Conservation (phyloP, 1,284 basidiomycete species). For the Ganoderma sp. region DNA sequence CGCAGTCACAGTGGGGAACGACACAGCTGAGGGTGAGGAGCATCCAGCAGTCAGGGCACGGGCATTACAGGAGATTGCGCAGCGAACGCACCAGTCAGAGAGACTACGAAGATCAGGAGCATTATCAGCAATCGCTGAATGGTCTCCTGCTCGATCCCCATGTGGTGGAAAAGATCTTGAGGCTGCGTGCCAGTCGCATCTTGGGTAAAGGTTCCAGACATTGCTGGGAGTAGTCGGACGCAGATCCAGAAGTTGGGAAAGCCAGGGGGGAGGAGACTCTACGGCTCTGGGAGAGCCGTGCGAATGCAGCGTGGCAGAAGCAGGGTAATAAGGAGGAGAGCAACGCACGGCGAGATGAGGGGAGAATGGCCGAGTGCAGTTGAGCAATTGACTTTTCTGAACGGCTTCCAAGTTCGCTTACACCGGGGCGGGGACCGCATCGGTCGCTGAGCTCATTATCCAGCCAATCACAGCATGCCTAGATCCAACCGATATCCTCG, state of each 20-base stretch:
- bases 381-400: not conserved
- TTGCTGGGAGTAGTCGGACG: not conserved
- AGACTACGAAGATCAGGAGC: conserved; percentile 44
- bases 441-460: conserved; percentile 4
- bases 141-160: conserved; percentile 17
- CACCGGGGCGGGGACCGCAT: conserved; percentile 2
- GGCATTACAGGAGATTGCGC: not conserved
- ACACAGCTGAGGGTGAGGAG: conserved; percentile 54
- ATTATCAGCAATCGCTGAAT: conserved; percentile 35
- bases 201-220: conserved; percentile 3
- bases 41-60: not conserved
- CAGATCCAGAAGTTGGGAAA: not conserved
- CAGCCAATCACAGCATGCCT: not conserved
- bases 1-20: conserved; percentile 70
- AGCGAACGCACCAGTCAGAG: conserved; percentile 43
- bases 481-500: not conserved
- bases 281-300: not conserved
- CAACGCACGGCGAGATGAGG: not conserved
- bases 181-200: conserved; percentile 18
- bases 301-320: not conserved
- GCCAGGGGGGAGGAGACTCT: not conserved
- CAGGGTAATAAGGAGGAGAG: not conserved
- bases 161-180: not conserved
- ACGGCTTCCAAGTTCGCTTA: not conserved
- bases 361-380: not conserved